Evolutionary conservation across 306 rosid species (phyloP), one percentile per base, ranked within the genome.

Genomic region (Cucurbita pepo): DNA sequence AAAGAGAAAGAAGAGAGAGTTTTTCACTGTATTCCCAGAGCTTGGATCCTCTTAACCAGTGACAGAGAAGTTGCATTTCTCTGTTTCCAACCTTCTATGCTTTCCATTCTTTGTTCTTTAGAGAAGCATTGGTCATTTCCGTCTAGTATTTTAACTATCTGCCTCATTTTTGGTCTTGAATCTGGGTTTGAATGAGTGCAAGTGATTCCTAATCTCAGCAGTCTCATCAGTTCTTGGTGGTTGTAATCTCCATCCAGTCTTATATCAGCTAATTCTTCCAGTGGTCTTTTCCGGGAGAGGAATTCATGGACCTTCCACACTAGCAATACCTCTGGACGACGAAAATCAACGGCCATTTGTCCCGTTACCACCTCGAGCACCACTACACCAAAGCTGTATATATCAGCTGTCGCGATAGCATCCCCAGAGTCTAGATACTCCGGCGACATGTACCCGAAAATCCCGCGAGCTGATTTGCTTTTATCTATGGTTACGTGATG

Each of bases 381-480:
- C 78, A 93, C 91, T 40, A 93, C 90, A 2, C 98, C 98, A 57
- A 88, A 90, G 83, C 98, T 90, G 69, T 90, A 93, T 38, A 93
- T 84, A 80, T 93, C 98, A 19, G 90, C 96, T 13, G 80, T 81
- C 0, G 96, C 13, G 3, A 85, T 84, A 21, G 91, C 98, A 72
- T 88, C 89, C 2, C 97, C 98, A 0, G 90, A 86, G 59, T 82
- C 83, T 40, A 93, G 69, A 40, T 88, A 90, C 82, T 93, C 98
- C 0, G 98, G 98, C 5, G 98, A 83, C 90, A 93, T 87, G 79
- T 88, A 93, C 59, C 98, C 98, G 0, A 93, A 93, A 72, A 93
- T 93, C 69, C 98, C 98, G 0, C 85, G 75, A 64, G 70, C 98
- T 0, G 94, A 85, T 79, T 75, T 86, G 47, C 67, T 77, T 12